Percentiles rank a stretch among this genome's conserved stretches.
Evolutionary conservation across 495 filamentous ascomycete genomes (phyloP).

Genomic region (Aspergillus coremiiformis): DNA sequence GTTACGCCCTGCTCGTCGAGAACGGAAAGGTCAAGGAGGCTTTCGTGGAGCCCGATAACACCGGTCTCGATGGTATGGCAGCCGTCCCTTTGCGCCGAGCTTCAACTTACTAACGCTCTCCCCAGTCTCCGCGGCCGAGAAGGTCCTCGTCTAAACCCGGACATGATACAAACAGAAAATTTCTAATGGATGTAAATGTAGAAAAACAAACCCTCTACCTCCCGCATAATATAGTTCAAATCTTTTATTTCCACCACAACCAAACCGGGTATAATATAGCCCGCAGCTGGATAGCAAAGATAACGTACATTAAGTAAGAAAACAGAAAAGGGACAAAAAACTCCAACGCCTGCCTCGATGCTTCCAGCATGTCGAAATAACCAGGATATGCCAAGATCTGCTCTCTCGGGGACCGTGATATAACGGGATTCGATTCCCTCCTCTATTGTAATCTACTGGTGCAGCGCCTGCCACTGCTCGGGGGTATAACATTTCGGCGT

Average conservation of each 20-base stretch:
- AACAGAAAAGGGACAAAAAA: too few relatives aligned
- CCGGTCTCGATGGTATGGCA: constrained; percentile 66
- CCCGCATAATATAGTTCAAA: constrained; percentile 9
- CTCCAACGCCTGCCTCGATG: constrained; percentile 16
- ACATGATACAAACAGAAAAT: not conserved
- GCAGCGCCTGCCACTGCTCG: constrained; percentile 79
- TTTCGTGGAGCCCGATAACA: constrained; percentile 89
- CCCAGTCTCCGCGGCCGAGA: constrained; percentile 61
- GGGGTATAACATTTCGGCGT: constrained; percentile 93
- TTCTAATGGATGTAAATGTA: not conserved
- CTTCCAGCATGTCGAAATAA: constrained; percentile 5
- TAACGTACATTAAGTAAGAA: constrained; percentile 15
- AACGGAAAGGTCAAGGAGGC: constrained; percentile 69
- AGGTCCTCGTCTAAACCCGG: constrained; percentile 53
- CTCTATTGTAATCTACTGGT: constrained; percentile 23
- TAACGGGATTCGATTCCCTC: not conserved
- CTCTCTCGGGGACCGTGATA: not conserved
- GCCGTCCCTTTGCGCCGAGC: not conserved
- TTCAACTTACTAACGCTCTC: not conserved
- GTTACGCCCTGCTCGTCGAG: constrained; percentile 76
- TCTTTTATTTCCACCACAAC: constrained; percentile 7
- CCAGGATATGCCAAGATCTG: constrained; percentile 12
- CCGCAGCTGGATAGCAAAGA: constrained; percentile 3
- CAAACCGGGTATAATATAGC: not conserved
- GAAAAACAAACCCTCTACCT: not conserved